Evolutionary conservation across 192 early-diverging fungal species (phyloP).

Genomic region (Chytriomyces hyalinus): DNA sequence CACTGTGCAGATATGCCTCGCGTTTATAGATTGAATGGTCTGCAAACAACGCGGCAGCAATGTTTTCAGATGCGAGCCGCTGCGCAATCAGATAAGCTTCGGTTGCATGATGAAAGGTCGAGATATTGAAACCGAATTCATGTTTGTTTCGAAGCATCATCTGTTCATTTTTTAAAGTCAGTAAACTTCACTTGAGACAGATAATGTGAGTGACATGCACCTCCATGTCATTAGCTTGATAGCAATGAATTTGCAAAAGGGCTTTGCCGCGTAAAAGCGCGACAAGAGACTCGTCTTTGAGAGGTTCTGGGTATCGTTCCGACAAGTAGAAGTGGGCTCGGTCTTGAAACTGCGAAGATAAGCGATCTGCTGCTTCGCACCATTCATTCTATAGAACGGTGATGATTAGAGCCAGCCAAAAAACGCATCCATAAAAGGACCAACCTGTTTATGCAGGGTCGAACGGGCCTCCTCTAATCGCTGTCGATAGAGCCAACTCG

Average conservation of each 20-base stretch:
- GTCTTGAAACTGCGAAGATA: conserved; percentile 31
- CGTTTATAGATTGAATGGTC: conserved; percentile 70
- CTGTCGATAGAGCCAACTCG: conserved; percentile 70
- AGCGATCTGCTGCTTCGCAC: conserved; percentile 51
- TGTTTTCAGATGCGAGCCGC: conserved; percentile 63
- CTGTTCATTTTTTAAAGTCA: conserved; percentile 46
- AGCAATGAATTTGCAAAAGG: conserved; percentile 73
- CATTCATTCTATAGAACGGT: conserved; percentile 64
- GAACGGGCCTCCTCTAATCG: conserved; percentile 56
- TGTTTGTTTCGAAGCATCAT: conserved; percentile 71
- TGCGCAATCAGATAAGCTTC: conserved; percentile 74
- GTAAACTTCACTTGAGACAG: no score
- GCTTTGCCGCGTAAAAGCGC: conserved; percentile 73
- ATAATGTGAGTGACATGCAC: neutral
- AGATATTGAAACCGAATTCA: conserved; percentile 77
- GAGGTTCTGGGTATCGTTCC: conserved; percentile 64
- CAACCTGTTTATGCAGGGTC: neutral
- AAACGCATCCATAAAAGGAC: neutral
- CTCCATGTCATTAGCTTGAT: conserved; percentile 34
- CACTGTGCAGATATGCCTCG: conserved; percentile 69
- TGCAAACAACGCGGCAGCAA: conserved; percentile 74
- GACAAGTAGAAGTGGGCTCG: conserved; percentile 48
- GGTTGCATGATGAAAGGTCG: conserved; percentile 79
- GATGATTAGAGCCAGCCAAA: conserved; percentile 27
- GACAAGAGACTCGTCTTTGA: conserved; percentile 65